Evolutionary conservation across 805 yeast genomes (phyloP), one percentile per base, ranked within the genome.

Genomic region (Wickerhamiella nectarea): DNA sequence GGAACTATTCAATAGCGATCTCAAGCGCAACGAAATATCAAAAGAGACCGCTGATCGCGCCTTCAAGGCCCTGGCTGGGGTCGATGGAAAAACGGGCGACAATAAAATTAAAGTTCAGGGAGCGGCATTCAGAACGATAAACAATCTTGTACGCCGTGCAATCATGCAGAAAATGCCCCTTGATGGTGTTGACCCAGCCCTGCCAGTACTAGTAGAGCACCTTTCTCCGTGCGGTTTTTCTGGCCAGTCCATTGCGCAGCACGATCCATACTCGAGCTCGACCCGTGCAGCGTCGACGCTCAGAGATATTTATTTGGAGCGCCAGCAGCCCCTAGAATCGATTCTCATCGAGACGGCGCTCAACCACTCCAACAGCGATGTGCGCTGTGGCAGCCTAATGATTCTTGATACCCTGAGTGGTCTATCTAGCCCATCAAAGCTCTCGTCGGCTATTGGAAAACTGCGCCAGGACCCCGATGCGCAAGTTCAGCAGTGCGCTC

Each of bases 91-190:
- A 31, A 29, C 21, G 21, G 14, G 11, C n/a, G 26, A 24, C 28
- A 15, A 33, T 12, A 8, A 47, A 15, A 18, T 29, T 39, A 44
- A 39, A 4, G 44, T 47, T 7, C 46, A 52, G n/a, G 49, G 47
- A 11, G 38, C 59, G 12, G 57, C 70, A 0, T 68, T 70, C 46
- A 64, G 72, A 1, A 55, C 72, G 22, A 51, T 69, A 15, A 68
- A 72, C 48, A 69, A 70, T 50, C 50, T 71, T 12, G 59, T 67
- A 19, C 68, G 68, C 46, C 57, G 75, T 8, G 61, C 67, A 6
- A 62, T 67, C 19, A 60, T 63, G 50, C 74, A 57, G 43, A 59
- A 65, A 31, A 56, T 58, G 11, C 54, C 56, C 14, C 54, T 67
- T 19, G 46, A 52, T n/a, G 53, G 48, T n/a, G 53, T 60, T 15